These are phyloP conservation scores for Austroboletus novae-zelandiae DNA, from an alignment of 1,284 basidiomycete genomes.

Conservation along the genomic window DNA sequence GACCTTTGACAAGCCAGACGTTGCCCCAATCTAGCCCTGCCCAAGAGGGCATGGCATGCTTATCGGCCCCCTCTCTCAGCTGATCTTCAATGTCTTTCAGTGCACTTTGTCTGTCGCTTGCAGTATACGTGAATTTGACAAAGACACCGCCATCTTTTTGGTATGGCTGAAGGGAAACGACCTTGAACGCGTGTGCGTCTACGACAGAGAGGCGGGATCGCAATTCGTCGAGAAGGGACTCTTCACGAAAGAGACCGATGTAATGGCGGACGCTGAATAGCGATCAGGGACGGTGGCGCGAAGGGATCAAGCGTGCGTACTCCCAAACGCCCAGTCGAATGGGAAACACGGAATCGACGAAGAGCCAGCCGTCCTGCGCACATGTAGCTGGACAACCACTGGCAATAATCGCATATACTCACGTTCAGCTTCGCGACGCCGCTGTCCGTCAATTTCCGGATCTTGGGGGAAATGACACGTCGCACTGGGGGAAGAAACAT, in stretches of 20 bases:
- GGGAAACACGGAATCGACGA: slow-evolving; percentile 59
- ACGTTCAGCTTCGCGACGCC: slow-evolving; percentile 13
- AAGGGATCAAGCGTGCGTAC: slow-evolving; percentile 34
- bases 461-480: not conserved
- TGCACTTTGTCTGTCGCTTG: slow-evolving; percentile 39
- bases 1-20: slow-evolving; percentile 80
- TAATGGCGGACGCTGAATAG: slow-evolving; percentile 56
- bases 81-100: slow-evolving; percentile 49
- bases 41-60: slow-evolving; percentile 65
- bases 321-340: slow-evolving; percentile 50
- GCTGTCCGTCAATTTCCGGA: slow-evolving; percentile 11
- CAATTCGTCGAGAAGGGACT: slow-evolving; percentile 49
- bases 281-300: slow-evolving; percentile 5
- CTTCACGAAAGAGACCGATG: slow-evolving; percentile 55
- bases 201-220: slow-evolving; percentile 49
- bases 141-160: slow-evolving; percentile 87
- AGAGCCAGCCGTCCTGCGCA: slow-evolving; percentile 43
- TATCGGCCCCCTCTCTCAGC: slow-evolving; percentile 40
- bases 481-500: slow-evolving; percentile 18
- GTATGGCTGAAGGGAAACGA: slow-evolving; percentile 59
- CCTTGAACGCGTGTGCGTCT: slow-evolving; percentile 52
- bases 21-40: slow-evolving; percentile 50
- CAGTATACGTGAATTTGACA: slow-evolving; percentile 70
- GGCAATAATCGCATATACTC: slow-evolving; percentile 12
- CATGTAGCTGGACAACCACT: slow-evolving; percentile 11